Percentiles rank a stretch among this genome's conserved stretches.
Evolutionary conservation across 1,139 yeast genomes (phyloP).

Genomic region (Geotrichum histeridarum): DNA sequence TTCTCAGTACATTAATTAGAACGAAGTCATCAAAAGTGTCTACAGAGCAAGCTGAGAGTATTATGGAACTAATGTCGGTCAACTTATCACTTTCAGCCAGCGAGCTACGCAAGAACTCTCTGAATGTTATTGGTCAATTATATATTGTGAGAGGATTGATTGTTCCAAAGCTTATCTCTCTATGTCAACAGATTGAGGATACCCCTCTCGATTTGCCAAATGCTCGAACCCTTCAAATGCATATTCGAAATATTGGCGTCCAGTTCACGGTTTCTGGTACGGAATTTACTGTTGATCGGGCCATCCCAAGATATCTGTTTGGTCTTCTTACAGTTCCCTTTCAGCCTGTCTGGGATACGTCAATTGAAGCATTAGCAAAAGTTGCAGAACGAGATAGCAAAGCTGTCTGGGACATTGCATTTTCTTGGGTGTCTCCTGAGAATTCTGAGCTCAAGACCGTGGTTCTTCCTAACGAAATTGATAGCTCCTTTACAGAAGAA

Average conservation of each 20-base stretch:
- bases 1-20: conserved; percentile 16
- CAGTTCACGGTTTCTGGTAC: conserved; percentile 44
- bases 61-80: conserved; percentile 4
- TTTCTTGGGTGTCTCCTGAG: conserved; percentile 18
- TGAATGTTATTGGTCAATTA: conserved; percentile 41
- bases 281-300: conserved; percentile 27
- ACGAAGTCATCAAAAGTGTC: conserved; percentile 4
- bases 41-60: conserved; percentile 3
- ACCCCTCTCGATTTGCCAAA: conserved; percentile 64
- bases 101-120: conserved; percentile 45
- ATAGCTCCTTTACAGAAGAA: conserved; percentile 16
- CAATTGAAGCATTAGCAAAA: conserved; percentile 53
- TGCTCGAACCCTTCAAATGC: conserved; percentile 68
- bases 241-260: conserved; percentile 58
- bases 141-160: conserved; percentile 33
- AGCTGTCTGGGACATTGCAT: conserved; percentile 51
- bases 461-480: conserved; percentile 5
- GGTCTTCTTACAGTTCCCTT: conserved; percentile 73
- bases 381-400: conserved; percentile 45
- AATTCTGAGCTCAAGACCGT: conserved; percentile 1
- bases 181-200: conserved; percentile 58
- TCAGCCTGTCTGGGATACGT: conserved; percentile 82
- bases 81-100: conserved; percentile 39
- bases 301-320: conserved; percentile 54
- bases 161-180: conserved; percentile 34